Conservation (phyloP, 2,329 filamentous ascomycete species). For the Penicillium sp. region DNA sequence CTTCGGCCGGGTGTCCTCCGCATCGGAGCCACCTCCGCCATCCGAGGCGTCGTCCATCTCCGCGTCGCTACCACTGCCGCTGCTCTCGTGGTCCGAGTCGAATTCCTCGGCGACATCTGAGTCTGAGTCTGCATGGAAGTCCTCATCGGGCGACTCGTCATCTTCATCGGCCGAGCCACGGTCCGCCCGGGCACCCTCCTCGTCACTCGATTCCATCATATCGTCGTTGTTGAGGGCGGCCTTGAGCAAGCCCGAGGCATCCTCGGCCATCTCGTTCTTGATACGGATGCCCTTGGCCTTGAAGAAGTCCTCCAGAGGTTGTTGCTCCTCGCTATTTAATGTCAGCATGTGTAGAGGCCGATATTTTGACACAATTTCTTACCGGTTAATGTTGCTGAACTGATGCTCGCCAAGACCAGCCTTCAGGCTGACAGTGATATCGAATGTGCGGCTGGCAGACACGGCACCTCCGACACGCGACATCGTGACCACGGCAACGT, state of each 20-base stretch:
- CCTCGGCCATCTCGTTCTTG: slow-evolving; percentile 98
- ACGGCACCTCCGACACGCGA: slow-evolving; percentile 92
- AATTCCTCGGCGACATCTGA: slow-evolving; percentile 96
- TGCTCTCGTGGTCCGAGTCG: slow-evolving; percentile 87
- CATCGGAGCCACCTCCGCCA: slow-evolving; percentile 33
- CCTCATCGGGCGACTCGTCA: slow-evolving; percentile 90
- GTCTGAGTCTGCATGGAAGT: slow-evolving; percentile 89
- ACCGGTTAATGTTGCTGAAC: slow-evolving; percentile 98
- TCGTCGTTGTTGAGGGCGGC: slow-evolving; percentile 80
- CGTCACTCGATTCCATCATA: slow-evolving; percentile 77
- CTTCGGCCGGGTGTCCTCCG: slow-evolving; percentile 57
- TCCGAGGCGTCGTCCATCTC: slow-evolving; percentile 54
- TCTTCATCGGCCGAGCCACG: slow-evolving; percentile 94
- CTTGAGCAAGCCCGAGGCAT: slow-evolving; percentile 66
- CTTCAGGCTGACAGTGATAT: slow-evolving; percentile 92
- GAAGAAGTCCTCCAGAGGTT: slow-evolving; percentile 96
- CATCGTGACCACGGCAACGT: slow-evolving; percentile 88
- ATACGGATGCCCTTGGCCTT: slow-evolving; percentile 91
- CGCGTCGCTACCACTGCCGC: slow-evolving; percentile 65
- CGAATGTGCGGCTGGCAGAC: slow-evolving; percentile 91
- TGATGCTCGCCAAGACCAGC: slow-evolving; percentile 82
- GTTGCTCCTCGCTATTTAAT: slow-evolving; percentile 72
- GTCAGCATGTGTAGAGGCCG: slow-evolving; percentile 23
- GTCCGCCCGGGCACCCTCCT: slow-evolving; percentile 69
- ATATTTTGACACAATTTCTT: slow-evolving; percentile 18